Evolutionary conservation across 1,139 yeast genomes (phyloP).

Genomic region (Yamadazyma buinensis): DNA sequence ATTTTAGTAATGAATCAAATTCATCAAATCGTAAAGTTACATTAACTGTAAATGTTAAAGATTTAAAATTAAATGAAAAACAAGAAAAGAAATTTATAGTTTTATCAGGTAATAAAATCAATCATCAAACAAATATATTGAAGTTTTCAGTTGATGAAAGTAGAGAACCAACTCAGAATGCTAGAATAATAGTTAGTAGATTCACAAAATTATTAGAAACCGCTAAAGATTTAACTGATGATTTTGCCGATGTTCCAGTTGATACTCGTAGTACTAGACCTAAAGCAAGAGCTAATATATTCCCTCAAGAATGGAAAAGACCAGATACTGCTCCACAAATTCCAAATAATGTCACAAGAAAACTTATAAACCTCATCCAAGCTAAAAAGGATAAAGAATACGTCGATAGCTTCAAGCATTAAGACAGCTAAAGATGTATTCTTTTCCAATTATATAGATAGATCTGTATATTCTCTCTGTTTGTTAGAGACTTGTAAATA

Average conservation of each 20-base stretch:
- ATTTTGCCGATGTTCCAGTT: slow-evolving; percentile 76
- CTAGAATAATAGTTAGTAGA: slow-evolving; percentile 64
- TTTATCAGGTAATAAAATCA: slow-evolving; percentile 75
- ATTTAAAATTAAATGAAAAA: slow-evolving; percentile 48
- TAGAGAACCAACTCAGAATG: slow-evolving; percentile 82
- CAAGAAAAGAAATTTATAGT: slow-evolving; percentile 74
- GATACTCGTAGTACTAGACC: slow-evolving; percentile 67
- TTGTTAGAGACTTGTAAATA: too few relatives aligned
- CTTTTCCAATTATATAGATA: too few relatives aligned
- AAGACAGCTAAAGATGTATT: too few relatives aligned
- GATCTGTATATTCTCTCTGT: too few relatives aligned
- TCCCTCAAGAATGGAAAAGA: slow-evolving; percentile 85
- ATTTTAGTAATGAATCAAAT: slow-evolving; percentile 65
- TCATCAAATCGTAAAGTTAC: slow-evolving; percentile 71
- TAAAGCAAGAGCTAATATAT: slow-evolving; percentile 42
- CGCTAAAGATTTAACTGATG: slow-evolving; percentile 59
- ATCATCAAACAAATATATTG: slow-evolving; percentile 55
- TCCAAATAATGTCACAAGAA: slow-evolving; percentile 29
- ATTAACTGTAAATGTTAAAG: slow-evolving; percentile 49
- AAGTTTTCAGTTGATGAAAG: slow-evolving; percentile 61
- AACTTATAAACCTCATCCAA: slow-evolving; percentile 33
- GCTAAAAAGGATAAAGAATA: slow-evolving; percentile 31
- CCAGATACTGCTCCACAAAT: slow-evolving; percentile 61
- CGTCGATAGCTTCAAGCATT: slow-evolving; percentile 23
- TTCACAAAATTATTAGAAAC: slow-evolving; percentile 59